Percentiles rank a stretch among this genome's conserved stretches.
Conservation (phyloP, 208 protist genomes). For the Trypanosomatidae sp. region DNA sequence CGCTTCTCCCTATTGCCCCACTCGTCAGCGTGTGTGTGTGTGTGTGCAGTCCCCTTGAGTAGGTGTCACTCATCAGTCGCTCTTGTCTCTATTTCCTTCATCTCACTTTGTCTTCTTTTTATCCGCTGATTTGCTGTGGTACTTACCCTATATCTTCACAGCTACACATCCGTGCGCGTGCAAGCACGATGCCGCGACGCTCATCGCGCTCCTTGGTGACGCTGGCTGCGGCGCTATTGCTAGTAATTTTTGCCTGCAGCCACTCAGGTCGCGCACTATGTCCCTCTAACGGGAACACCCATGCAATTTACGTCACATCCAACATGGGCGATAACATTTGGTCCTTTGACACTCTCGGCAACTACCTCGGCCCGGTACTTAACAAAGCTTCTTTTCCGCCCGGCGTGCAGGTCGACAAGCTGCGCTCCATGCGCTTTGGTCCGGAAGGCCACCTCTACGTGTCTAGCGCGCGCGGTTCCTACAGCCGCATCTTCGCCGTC, state of each 20-base stretch:
- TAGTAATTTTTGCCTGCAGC: conserved; percentile 19
- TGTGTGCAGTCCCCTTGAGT: not conserved
- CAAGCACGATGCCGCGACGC: not conserved
- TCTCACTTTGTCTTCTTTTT: not conserved
- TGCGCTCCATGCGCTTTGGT: conserved; percentile 83
- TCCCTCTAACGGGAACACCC: conserved; percentile 88
- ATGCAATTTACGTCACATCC: conserved; percentile 82
- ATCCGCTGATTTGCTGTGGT: not conserved
- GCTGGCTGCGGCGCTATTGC: conserved; percentile 16
- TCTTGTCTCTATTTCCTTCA: not conserved
- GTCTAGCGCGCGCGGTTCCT: conserved; percentile 73
- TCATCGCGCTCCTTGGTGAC: not conserved
- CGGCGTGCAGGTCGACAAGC: conserved; percentile 75
- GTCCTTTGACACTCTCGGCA: conserved; percentile 82
- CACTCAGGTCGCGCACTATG: conserved; percentile 38
- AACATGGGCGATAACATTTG: conserved; percentile 91
- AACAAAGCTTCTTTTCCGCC: conserved; percentile 62
- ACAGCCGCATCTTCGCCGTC: conserved; percentile 87
- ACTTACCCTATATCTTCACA: not conserved
- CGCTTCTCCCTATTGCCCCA: not conserved
- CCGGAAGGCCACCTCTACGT: conserved; percentile 84
- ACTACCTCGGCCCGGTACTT: conserved; percentile 76
- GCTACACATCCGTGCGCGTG: not conserved
- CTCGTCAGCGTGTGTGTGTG: not conserved
- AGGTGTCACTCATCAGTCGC: not conserved